phyloP scores from a whole-genome alignment of 345 rosid species.

The Lumnitzera littorea region DNA sequence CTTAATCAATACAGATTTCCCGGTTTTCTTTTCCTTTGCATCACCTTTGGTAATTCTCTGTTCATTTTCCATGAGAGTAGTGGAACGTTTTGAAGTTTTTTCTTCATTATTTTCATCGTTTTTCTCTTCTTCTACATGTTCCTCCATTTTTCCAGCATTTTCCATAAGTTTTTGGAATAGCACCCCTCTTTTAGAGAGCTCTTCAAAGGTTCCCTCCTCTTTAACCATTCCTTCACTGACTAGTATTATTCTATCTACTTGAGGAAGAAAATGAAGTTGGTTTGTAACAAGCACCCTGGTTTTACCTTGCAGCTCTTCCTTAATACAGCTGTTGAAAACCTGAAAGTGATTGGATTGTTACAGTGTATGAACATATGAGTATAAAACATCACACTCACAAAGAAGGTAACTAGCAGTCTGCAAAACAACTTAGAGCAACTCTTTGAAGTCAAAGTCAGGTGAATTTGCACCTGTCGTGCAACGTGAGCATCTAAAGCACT shows the following conservation, averaged over 20 bases:
- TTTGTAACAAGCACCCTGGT: constrained; percentile 91
- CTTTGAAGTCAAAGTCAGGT: background rate
- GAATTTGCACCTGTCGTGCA: constrained; percentile 64
- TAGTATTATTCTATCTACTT: constrained; percentile 67
- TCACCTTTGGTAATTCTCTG: constrained; percentile 15
- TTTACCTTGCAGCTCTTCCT: constrained; percentile 65
- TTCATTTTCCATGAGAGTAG: constrained; percentile 22
- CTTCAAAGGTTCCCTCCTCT: constrained; percentile 88
- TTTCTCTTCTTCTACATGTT: constrained; percentile 31
- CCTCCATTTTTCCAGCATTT: constrained; percentile 95
- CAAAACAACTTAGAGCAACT: background rate
- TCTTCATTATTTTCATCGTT: constrained; percentile 20
- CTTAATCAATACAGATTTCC: constrained; percentile 76
- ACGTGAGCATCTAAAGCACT: constrained; percentile 97
- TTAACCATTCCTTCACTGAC: constrained; percentile 69
- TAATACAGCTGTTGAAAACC: constrained; percentile 89
- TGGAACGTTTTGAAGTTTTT: constrained; percentile 28
- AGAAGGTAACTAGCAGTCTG: no score
- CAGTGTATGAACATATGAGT: no score
- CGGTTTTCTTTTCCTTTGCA: constrained; percentile 38
- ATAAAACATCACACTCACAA: background rate
- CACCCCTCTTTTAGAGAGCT: constrained; percentile 60
- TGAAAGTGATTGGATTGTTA: constrained; percentile 16
- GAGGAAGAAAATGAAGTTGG: constrained; percentile 96
- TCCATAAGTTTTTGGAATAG: constrained; percentile 85